phyloP scores from a whole-genome alignment of 2,329 filamentous ascomycete species.

The Lanzia echinophila region DNA sequence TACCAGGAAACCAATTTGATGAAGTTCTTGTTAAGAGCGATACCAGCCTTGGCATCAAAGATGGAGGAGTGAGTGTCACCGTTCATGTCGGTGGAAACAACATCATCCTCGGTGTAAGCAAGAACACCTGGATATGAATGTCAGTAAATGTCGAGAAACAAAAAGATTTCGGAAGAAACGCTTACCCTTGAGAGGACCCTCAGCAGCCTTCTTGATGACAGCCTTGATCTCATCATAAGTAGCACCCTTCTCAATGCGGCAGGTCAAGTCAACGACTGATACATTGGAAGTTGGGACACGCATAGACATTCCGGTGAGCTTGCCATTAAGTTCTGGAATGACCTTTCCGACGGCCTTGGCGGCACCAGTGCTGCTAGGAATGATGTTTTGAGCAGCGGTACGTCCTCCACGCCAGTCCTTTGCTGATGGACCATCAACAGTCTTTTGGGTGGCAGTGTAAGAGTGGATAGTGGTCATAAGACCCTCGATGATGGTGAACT shows the following conservation, averaged over 20 bases:
- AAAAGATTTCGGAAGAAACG: conserved; percentile 11
- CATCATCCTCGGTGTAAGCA: conserved; percentile 91
- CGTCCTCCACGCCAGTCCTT: conserved; percentile 99
- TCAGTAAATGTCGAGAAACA: neutral
- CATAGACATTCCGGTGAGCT: conserved; percentile 99
- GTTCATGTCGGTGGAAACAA: conserved; percentile 91
- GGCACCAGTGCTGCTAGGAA: conserved; percentile 96
- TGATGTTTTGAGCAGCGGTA: conserved; percentile 99
- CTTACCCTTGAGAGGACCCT: conserved; percentile 80
- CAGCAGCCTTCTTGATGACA: conserved; percentile 78
- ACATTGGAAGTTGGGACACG: conserved; percentile 98
- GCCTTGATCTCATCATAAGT: conserved; percentile 89
- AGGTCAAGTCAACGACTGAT: conserved; percentile 96
- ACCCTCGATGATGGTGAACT: conserved; percentile 95
- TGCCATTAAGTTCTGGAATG: conserved; percentile 95
- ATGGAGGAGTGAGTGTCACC: conserved; percentile 93
- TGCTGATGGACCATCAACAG: conserved; percentile 90
- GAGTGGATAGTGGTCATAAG: conserved; percentile 99
- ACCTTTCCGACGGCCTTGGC: conserved; percentile 99
- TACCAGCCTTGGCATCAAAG: conserved; percentile 99
- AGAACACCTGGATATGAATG: conserved; percentile 59
- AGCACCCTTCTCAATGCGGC: conserved; percentile 85
- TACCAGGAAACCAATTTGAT: conserved; percentile 96
- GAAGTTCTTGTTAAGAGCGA: conserved; percentile 97
- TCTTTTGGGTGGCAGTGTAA: conserved; percentile 99